Evolutionary conservation across 1,284 basidiomycete species (phyloP).

Genomic region (Phlebopus sp.): DNA sequence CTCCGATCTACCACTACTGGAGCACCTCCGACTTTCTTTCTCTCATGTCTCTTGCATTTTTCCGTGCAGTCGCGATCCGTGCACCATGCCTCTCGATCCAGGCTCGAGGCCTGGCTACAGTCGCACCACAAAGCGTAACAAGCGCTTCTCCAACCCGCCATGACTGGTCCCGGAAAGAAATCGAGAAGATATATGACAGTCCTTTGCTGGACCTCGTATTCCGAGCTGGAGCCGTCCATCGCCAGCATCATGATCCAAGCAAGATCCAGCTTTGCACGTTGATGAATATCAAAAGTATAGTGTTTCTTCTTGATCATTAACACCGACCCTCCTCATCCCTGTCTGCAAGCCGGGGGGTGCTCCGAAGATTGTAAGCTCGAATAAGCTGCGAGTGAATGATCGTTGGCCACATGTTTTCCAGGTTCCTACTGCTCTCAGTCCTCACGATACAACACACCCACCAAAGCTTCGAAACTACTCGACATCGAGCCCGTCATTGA

Average conservation of each 20-base stretch:
- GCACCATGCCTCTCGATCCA: constrained; percentile 21
- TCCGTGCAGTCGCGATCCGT: constrained; percentile 8
- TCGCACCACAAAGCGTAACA: constrained; percentile 38
- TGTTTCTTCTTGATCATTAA: constrained; percentile 23
- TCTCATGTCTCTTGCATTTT: constrained; percentile 13
- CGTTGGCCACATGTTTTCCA: constrained; percentile 27
- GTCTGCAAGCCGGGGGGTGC: constrained; percentile 81
- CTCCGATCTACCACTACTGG: constrained; percentile 4
- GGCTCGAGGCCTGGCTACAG: constrained; percentile 58
- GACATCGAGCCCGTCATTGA: constrained; percentile 90
- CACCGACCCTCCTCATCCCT: constrained; percentile 3
- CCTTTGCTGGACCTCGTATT: constrained; percentile 88
- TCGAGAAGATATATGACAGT: constrained; percentile 73
- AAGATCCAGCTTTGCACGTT: constrained; percentile 96
- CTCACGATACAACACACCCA: constrained; percentile 85
- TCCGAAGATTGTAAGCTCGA: constrained; percentile 83
- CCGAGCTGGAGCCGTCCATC: constrained; percentile 79
- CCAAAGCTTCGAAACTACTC: constrained; percentile 86
- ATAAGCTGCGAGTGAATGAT: background rate
- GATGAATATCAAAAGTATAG: constrained; percentile 98
- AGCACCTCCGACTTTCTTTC: background rate
- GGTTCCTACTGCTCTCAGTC: constrained; percentile 98
- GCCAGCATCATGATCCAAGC: constrained; percentile 81
- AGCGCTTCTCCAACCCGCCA: constrained; percentile 38
- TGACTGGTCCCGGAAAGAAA: constrained; percentile 68